Evolutionary conservation across 2,329 filamentous ascomycete species (phyloP), one percentile per base, ranked within the genome.

Genomic region (Fusarium torulosum): DNA sequence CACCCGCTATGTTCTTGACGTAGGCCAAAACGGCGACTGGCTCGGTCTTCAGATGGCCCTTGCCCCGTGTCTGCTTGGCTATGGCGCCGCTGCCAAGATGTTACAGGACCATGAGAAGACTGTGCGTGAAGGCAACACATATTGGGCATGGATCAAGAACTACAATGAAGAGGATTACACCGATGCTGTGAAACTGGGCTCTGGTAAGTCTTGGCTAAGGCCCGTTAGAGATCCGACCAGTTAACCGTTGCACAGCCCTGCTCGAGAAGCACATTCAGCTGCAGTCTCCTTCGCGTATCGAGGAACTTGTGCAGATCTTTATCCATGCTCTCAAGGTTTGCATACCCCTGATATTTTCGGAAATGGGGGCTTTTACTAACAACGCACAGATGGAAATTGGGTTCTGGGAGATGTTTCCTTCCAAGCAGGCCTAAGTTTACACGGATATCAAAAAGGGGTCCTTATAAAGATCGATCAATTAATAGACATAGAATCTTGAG

Each of bases 91-190:
- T 61, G 95, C 92, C 7, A 84, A 85, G 72, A 86, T 92, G 72
- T 83, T 97, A 4, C 84, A 89, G 71, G 82, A 82, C 15, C 89
- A 91, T 63, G 80, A 85, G 47, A 82, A 81, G n/a, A 91, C 88
- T 35, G 82, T 82, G 63, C 83, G 84, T 38, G 83, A 90, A 14
- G 87, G 83, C 0, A 96, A 95, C 76, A 83, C 80, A 19, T 98
- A 97, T 80, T 96, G 91, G 90, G 86, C 89, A 44, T 98, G 95
- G 95, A 93, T 98, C 69, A 84, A 94, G 75, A 96, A 93, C 74
- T 98, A 97, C 75, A 87, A 91, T 17, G 91, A 90, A 3, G 89
- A 92, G 1, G 92, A 96, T 75, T 97, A 97, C 70, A 80, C 83
- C 1, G 83, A 89, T 64, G 92, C 92, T 7, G 91, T 96, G 53